Base-by-base conservation (phyloP, 2,329 filamentous ascomycete species). In the Alternaria arborescens region DNA sequence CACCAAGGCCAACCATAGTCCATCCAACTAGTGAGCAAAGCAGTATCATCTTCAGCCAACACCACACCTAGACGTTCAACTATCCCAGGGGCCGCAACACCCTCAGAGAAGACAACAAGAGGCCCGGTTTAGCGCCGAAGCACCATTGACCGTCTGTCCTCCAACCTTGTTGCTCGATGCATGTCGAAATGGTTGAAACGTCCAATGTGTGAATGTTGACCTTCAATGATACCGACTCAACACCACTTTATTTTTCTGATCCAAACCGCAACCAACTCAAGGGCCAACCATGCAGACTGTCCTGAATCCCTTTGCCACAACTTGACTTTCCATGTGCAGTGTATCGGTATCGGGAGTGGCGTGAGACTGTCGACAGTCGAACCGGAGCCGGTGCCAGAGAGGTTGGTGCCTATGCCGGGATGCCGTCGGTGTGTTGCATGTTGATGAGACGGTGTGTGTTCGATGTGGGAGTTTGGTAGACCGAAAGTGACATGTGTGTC, bases 131-230 rank as follows among this genome's bases (percentile, higher is more conserved):
- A 51, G 55, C 48, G 47, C 56, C 8, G 10, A 43, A 44, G 55
- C 34, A 11, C 42, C 55, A 58, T 58, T 47, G 55, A 59, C 56
- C 38, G 28, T 61, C 55, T 64, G 6, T 64, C 58, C 58, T 64
- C 61, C 61, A 47, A 58, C 58, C 47, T 50, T 55, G 43, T 38
- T 50, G 53, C 30, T 48, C 46, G 18, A 42, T 26, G 14, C 24
- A 36, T 28, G 8, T 55, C 52, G n/a, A 54, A 34, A 32, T 48
- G 22, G 43, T n/a, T 22, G 16, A 34, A 48, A 12, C 8, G 3
- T 16, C 24, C n/a, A 32, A 41, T 41, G 53, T 36, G 32, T n/a
- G 24, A 32, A 16, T 55, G 53, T 24, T 40, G 12, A 43, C 32
- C 34, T 30, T 4, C 24, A 55, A 47, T 36, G 28, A 47, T 24